A percentile compares a stretch with the other conserved stretches of the same genome.
phyloP scores from a whole-genome alignment of 257 asterid genomes.

The Asclepias syriaca region DNA sequence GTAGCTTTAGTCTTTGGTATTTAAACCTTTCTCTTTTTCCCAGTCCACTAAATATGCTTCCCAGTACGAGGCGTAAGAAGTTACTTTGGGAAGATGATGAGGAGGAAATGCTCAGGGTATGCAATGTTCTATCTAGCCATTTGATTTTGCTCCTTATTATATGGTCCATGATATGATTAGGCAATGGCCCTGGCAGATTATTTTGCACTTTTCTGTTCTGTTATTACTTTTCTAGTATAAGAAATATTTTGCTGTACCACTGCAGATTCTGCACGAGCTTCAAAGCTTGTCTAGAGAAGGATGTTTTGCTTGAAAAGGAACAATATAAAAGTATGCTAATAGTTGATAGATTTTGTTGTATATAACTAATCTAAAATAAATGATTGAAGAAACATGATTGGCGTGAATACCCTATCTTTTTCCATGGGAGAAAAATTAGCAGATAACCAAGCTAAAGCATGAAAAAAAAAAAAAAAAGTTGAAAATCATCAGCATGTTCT shows the following conservation, averaged over 20 bases:
- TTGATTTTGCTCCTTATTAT: slow-evolving; percentile 10
- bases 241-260: background rate
- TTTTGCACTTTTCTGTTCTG: background rate
- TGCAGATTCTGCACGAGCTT: background rate
- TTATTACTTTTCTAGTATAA: background rate
- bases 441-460: background rate
- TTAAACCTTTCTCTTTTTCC: slow-evolving; percentile 13
- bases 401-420: background rate
- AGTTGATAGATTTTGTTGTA: background rate
- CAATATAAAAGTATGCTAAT: background rate
- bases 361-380: background rate
- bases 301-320: background rate
- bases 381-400: background rate
- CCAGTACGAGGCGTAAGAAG: slow-evolving; percentile 39
- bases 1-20: background rate
- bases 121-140: slow-evolving; percentile 12
- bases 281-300: background rate
- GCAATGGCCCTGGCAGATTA: background rate
- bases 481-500: background rate
- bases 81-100: slow-evolving; percentile 54
- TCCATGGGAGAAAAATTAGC: background rate
- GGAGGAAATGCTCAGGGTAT: slow-evolving; percentile 62
- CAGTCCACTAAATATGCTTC: slow-evolving; percentile 29
- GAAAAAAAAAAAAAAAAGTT: background rate
- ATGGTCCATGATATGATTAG: background rate